phyloP scores from a whole-genome alignment of 495 filamentous ascomycete genomes.

The Penicillium tannophilum region DNA sequence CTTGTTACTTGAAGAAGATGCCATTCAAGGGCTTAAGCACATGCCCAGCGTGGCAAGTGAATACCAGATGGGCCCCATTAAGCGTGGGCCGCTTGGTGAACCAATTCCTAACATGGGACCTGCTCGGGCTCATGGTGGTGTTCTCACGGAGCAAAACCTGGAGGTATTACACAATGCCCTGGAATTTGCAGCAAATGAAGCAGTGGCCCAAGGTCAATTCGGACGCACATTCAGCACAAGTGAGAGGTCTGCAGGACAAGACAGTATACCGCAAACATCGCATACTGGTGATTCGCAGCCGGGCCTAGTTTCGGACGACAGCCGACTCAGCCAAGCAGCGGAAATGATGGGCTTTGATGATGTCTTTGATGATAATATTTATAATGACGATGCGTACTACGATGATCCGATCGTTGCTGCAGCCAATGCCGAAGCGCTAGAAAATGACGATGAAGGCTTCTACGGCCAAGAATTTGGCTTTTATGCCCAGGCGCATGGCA shows the following conservation, averaged over 20 bases:
- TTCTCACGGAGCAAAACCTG: slow-evolving; percentile 60
- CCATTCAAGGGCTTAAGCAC: slow-evolving; percentile 34
- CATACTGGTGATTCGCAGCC: slow-evolving; percentile 52
- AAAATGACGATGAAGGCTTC: slow-evolving; percentile 87
- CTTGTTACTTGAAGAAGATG: slow-evolving; percentile 19
- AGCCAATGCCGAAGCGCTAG: slow-evolving; percentile 90
- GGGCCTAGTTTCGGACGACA: slow-evolving; percentile 48
- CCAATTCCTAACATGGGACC: slow-evolving; percentile 33
- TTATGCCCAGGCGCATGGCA: slow-evolving; percentile 68
- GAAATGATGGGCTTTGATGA: slow-evolving; percentile 42
- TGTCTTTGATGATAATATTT: slow-evolving; percentile 56
- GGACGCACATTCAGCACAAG: slow-evolving; percentile 53
- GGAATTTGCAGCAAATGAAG: slow-evolving; percentile 73
- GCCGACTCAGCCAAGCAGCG: slow-evolving; percentile 45
- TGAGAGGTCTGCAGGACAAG: slow-evolving; percentile 39
- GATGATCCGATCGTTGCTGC: slow-evolving; percentile 92
- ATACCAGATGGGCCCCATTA: slow-evolving; percentile 27
- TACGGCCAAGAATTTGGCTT: slow-evolving; percentile 99
- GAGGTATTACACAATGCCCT: slow-evolving; percentile 80
- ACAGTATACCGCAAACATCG: slow-evolving; percentile 33
- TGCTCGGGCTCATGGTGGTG: slow-evolving; percentile 39
- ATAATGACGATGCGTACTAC: slow-evolving; percentile 64
- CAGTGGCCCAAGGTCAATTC: slow-evolving; percentile 70
- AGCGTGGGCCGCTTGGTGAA: slow-evolving; percentile 32
- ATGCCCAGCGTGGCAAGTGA: slow-evolving; percentile 47